Conservation (phyloP, 257 asterid genomes). For the Fraxinus quadrangulata region DNA sequence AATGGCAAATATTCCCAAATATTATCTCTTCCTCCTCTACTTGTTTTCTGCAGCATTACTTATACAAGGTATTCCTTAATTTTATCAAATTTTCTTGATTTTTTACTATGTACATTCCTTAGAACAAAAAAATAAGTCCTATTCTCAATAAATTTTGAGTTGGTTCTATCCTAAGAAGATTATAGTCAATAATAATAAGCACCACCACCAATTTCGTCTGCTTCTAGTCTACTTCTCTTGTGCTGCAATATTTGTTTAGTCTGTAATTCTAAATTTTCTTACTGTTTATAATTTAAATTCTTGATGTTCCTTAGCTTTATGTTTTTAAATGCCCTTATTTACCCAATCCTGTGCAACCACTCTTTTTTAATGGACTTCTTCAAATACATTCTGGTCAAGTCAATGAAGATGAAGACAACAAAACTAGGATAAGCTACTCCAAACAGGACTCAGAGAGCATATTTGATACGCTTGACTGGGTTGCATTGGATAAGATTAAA, state of each 20-base stretch:
- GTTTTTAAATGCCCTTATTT: too few relatives aligned
- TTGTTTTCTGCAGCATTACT: slow-evolving; percentile 38
- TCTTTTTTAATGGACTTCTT: not conserved
- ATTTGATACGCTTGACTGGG: not conserved
- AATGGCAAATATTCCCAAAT: slow-evolving; percentile 40
- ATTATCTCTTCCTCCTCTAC: slow-evolving; percentile 42
- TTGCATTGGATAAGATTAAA: not conserved
- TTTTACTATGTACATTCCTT: not conserved
- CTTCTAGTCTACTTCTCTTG: too few relatives aligned
- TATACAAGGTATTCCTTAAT: slow-evolving; percentile 40
- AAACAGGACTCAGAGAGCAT: not conserved
- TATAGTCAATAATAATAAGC: too few relatives aligned
- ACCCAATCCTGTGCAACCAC: too few relatives aligned
- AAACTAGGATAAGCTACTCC: not conserved
- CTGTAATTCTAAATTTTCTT: too few relatives aligned
- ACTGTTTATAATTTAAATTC: not conserved
- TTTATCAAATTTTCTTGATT: not conserved
- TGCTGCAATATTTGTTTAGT: too few relatives aligned
- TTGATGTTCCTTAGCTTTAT: not conserved
- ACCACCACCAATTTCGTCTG: too few relatives aligned
- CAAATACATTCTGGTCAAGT: not conserved
- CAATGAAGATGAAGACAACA: not conserved
- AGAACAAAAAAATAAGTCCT: not conserved
- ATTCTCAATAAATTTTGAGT: not conserved
- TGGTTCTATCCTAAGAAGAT: not conserved